Evolutionary conservation across 805 yeast genomes (phyloP).

Genomic region (Priceomyces medius): DNA sequence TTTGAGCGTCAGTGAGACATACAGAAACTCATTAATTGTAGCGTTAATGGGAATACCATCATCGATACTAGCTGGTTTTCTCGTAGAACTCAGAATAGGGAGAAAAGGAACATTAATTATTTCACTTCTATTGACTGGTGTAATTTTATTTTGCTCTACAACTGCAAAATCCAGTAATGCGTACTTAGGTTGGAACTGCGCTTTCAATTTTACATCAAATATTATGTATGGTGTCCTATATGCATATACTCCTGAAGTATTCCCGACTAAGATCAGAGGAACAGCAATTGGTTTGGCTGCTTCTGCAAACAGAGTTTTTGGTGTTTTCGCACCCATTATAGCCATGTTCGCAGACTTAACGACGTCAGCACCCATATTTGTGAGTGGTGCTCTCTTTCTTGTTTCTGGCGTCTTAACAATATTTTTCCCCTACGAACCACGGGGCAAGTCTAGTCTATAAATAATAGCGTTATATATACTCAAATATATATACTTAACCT

Average conservation of each 20-base stretch:
- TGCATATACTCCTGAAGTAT: conserved; percentile 66
- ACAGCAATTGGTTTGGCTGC: conserved; percentile 63
- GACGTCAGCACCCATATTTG: conserved; percentile 61
- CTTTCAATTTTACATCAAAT: conserved; percentile 47
- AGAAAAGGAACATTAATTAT: conserved; percentile 56
- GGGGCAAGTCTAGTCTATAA: conserved; percentile 17
- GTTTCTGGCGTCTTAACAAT: conserved; percentile 35
- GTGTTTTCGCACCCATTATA: conserved; percentile 58
- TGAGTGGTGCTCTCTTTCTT: conserved; percentile 56
- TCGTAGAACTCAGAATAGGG: conserved; percentile 42
- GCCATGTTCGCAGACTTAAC: conserved; percentile 53
- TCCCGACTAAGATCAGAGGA: conserved; percentile 48
- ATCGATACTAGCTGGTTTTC: conserved; percentile 30
- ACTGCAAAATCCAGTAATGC: conserved; percentile 53
- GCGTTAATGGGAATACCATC: conserved; percentile 35
- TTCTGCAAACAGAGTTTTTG: conserved; percentile 52
- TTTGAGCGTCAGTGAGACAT: conserved; percentile 30
- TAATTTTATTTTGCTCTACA: conserved; percentile 61
- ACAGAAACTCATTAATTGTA: conserved; percentile 31
- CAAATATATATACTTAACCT: background rate
- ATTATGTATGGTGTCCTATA: conserved; percentile 58
- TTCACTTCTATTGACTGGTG: conserved; percentile 55
- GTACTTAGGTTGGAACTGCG: conserved; percentile 49
- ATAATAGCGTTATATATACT: background rate
- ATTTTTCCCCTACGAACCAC: conserved; percentile 29